Base-by-base conservation (phyloP, 2,329 filamentous ascomycete genomes). In the Endothia cerciana region DNA sequence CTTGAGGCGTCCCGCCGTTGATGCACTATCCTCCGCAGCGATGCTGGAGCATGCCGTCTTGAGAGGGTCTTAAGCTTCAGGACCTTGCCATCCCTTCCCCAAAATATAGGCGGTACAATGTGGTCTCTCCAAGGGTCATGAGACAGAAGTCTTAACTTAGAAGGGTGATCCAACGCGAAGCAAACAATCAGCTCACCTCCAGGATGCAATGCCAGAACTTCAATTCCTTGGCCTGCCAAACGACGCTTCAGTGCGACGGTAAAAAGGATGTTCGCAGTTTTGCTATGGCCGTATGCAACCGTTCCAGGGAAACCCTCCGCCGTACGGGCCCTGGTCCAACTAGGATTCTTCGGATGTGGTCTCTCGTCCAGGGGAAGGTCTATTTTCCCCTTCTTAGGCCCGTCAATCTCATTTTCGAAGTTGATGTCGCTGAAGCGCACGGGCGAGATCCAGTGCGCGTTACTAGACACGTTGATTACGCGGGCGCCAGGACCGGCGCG, bases 251-350 rank as follows among this genome's bases (percentile, higher is more conserved):
- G 61, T 22, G 53, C 57, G 38, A 60, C n/a, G 0, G 74, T 72
- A 66, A 81, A 79, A 47, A 81, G 72, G 13, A 84, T 78, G 55
- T 82, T 81, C 1, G 81, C 80, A 3, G 78, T 78, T 69, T 83
- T 83, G 58, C 79, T 80, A 69, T 83, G 80, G 0, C 75, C 77
- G 65, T 85, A 84, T 6, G 76, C 80, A 55, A 65, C 43, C 15
- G 28, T 64, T 65, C 30, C 67, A 58, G 43, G 66, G 36, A 64
- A 62, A 17, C 56, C 43, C 22, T 64, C 30, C n/a, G 56, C 28
- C 15, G 60, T 17, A 17, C 36, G 55, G 5, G 49, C 43, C 19
- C 43, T 8, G 6, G 49, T n/a, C 55, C 41, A 55, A 19, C 25
- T 40, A 56, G 72, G 63, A 15, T 25, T 33, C 15, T 17, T 38